Conservation (phyloP, 495 filamentous ascomycete species). For the Penicillium dipodomyicola region DNA sequence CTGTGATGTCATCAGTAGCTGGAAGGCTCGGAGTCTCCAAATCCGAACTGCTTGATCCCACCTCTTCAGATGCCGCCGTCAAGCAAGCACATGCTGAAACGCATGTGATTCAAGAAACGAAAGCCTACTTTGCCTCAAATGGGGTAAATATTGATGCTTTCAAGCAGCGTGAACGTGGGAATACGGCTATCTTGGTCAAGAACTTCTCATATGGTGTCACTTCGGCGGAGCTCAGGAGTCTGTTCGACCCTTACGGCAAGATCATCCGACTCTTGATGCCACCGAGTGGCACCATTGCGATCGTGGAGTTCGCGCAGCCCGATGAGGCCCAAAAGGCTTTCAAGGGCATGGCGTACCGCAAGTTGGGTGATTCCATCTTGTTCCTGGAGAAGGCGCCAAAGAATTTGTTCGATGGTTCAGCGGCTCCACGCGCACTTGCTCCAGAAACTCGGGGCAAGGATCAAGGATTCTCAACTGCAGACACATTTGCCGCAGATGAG, state of each 20-base stretch:
- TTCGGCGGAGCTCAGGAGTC: constrained; percentile 47
- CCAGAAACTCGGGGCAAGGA: constrained; percentile 41
- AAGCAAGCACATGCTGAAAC: constrained; percentile 98
- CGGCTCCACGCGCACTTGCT: constrained; percentile 25
- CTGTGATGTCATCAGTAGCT: constrained; percentile 87
- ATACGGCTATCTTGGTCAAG: constrained; percentile 88
- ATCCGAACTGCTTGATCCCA: constrained; percentile 87
- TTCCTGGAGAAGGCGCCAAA: constrained; percentile 93
- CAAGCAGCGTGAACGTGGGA: constrained; percentile 75
- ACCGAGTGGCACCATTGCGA: constrained; percentile 85
- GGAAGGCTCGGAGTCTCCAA: constrained; percentile 84
- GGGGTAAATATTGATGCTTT: constrained; percentile 92
- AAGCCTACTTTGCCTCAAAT: constrained; percentile 78
- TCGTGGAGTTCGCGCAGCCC: constrained; percentile 78
- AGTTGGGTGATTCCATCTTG: constrained; percentile 85
- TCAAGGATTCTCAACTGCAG: constrained; percentile 53
- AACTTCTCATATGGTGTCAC: constrained; percentile 86
- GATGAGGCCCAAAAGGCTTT: constrained; percentile 81
- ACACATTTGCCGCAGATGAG: constrained; percentile 55
- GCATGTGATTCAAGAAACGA: constrained; percentile 92
- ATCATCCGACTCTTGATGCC: constrained; percentile 83
- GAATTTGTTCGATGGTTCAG: constrained; percentile 61
- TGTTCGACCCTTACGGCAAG: constrained; percentile 59
- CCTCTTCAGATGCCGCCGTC: constrained; percentile 86
- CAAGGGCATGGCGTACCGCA: constrained; percentile 75